Conservation (phyloP, 805 yeast species). For the Barnettozyma wickerhamii region DNA sequence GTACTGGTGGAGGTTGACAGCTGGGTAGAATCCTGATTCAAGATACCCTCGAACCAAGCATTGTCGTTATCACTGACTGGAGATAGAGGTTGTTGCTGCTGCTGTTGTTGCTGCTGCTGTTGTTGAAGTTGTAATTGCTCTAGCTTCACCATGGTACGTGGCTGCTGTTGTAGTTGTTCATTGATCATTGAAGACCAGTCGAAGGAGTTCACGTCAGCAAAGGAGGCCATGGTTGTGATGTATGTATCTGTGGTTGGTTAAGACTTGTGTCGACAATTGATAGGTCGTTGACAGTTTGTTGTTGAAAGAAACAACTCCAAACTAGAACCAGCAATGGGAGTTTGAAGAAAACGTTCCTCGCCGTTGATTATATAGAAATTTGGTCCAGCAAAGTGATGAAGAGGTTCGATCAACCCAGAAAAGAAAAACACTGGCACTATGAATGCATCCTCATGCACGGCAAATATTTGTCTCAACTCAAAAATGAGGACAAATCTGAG, state of each 20-base stretch:
- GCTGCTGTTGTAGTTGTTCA: slow-evolving; percentile 4
- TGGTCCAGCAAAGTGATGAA: not conserved
- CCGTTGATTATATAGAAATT: no score
- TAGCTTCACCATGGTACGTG: slow-evolving; percentile 1
- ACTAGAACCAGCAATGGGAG: not conserved
- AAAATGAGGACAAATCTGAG: not conserved
- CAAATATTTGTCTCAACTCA: not conserved
- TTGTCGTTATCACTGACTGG: slow-evolving; percentile 13
- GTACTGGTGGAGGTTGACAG: not conserved
- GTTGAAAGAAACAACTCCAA: not conserved
- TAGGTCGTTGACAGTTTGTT: not conserved
- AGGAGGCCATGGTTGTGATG: slow-evolving; percentile 16
- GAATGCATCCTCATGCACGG: not conserved
- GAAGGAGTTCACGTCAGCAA: slow-evolving; percentile 19
- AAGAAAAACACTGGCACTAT: not conserved
- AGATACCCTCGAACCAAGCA: slow-evolving; percentile 23
- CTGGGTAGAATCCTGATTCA: slow-evolving; percentile 9
- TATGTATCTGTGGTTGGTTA: not conserved
- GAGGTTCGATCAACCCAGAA: slow-evolving; percentile 1
- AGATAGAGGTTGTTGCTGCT: slow-evolving; percentile 13
- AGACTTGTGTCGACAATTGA: not conserved
- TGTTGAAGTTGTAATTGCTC: slow-evolving; percentile 7
- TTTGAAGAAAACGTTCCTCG: not conserved
- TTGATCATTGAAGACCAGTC: slow-evolving; percentile 25
- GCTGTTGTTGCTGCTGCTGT: slow-evolving; percentile 7